Evolutionary conservation across 768 basidiomycete species (phyloP).

Genomic region (Mycena haematopus): DNA sequence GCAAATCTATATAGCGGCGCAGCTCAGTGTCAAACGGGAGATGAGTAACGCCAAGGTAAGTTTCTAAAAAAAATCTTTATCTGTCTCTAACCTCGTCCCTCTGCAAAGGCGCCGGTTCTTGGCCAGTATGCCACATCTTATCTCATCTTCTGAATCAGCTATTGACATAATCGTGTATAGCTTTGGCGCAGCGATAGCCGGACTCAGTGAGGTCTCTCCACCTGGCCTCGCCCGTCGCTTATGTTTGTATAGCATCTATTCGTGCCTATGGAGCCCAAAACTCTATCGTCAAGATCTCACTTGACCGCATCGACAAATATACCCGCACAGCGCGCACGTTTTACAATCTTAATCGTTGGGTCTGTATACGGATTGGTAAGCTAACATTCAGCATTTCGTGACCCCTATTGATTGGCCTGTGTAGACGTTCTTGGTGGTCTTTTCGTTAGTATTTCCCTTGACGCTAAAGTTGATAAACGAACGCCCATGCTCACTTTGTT

Average conservation of each 20-base stretch:
- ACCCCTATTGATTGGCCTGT: background rate
- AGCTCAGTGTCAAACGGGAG: conserved; percentile 36
- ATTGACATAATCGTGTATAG: background rate
- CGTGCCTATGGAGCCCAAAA: conserved; percentile 57
- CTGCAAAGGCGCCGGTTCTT: conserved; percentile 33
- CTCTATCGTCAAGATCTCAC: conserved; percentile 41
- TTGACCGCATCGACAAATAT: conserved; percentile 50
- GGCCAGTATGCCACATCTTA: conserved; percentile 40
- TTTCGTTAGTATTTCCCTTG: conserved; percentile 40
- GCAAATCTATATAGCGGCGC: conserved; percentile 37
- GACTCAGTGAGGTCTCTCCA: conserved; percentile 37
- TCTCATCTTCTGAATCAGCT: background rate
- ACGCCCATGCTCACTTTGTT: background rate
- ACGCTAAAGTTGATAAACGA: background rate
- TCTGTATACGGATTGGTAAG: conserved; percentile 41
- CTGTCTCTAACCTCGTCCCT: background rate
- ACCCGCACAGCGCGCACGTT: conserved; percentile 40
- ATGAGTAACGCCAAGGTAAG: conserved; percentile 33
- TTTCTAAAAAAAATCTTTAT: background rate
- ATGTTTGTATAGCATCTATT: conserved; percentile 39
- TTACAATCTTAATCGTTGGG: conserved; percentile 49
- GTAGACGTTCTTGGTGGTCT: conserved; percentile 48
- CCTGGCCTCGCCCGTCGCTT: background rate
- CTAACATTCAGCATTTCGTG: background rate
- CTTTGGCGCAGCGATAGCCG: conserved; percentile 55